These are phyloP conservation scores for Pseudonitzschia multiseries DNA, from an alignment of 108 stramenopile genomes.

Conservation along the genomic window DNA sequence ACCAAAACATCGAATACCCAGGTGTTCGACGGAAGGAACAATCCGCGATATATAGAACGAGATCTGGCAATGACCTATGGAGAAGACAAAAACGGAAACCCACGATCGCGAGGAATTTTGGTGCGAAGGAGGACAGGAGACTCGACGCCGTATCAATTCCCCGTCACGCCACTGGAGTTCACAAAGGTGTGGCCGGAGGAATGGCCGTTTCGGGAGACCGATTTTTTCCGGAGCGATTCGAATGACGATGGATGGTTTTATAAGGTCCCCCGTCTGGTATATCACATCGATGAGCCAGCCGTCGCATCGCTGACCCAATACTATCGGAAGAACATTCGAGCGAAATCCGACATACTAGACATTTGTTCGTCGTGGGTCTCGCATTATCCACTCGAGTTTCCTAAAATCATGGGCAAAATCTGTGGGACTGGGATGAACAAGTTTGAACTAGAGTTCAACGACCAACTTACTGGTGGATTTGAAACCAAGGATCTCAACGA, in stretches of 20 bases:
- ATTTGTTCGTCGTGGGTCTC: conserved; percentile 95
- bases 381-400: conserved; percentile 82
- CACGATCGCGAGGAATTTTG: conserved; percentile 75
- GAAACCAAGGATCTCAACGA: conserved; percentile 85
- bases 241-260: conserved; percentile 84
- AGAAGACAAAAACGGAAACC: conserved; percentile 65
- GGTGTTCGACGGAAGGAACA: conserved; percentile 18
- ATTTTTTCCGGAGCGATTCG: conserved; percentile 87
- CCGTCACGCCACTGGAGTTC: conserved; percentile 57
- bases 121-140: conserved; percentile 84
- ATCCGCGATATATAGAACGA: conserved; percentile 76
- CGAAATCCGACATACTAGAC: conserved; percentile 81
- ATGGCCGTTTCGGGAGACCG: conserved; percentile 72
- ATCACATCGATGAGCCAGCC: conserved; percentile 93
- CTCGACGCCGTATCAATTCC: conserved; percentile 76
- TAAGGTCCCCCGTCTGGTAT: conserved; percentile 82
- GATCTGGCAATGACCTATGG: conserved; percentile 83
- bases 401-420: conserved; percentile 71
- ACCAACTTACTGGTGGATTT: conserved; percentile 88
- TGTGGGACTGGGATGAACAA: conserved; percentile 89
- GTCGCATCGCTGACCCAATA: conserved; percentile 86
- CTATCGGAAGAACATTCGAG: conserved; percentile 82
- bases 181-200: conserved; percentile 85
- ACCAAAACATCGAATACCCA: background rate
- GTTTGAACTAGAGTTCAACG: conserved; percentile 86